Evolutionary conservation across 306 rosid species (phyloP).

Genomic region (Castanea mollissima): DNA sequence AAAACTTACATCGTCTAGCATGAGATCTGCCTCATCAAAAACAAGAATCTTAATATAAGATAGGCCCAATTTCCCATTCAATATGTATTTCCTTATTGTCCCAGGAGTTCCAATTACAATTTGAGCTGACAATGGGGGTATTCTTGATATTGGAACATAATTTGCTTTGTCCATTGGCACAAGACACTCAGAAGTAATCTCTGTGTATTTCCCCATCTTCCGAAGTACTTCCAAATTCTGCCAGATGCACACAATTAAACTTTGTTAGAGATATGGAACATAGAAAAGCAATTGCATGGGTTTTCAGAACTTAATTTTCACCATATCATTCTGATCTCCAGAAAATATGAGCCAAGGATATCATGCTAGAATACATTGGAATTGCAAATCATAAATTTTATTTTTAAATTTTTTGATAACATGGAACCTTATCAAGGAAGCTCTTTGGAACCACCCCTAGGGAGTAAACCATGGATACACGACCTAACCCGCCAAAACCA

Average conservation of each 20-base stretch:
- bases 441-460: too few relatives aligned
- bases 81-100: slow-evolving; percentile 70
- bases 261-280: not conserved
- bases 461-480: too few relatives aligned
- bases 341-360: not conserved
- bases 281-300: not conserved
- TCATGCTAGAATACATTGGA: not conserved
- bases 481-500: too few relatives aligned
- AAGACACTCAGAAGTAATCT: slow-evolving; percentile 72
- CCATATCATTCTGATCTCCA: not conserved
- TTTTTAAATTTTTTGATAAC: too few relatives aligned
- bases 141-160: slow-evolving; percentile 25
- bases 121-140: slow-evolving; percentile 65
- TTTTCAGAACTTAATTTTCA: not conserved
- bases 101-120: slow-evolving; percentile 96
- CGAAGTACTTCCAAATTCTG: slow-evolving; percentile 82
- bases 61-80: slow-evolving; percentile 47
- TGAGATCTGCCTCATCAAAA: slow-evolving; percentile 94
- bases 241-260: slow-evolving; percentile 7
- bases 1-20: slow-evolving; percentile 61
- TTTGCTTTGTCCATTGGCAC: slow-evolving; percentile 58
- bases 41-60: slow-evolving; percentile 66
- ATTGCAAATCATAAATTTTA: not conserved
- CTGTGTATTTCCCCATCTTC: slow-evolving; percentile 80
- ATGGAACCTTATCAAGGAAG: too few relatives aligned